These are phyloP conservation scores for Themeda triandra DNA, from an alignment of 176 grass and related monocot genomes.

Conservation along the genomic window DNA sequence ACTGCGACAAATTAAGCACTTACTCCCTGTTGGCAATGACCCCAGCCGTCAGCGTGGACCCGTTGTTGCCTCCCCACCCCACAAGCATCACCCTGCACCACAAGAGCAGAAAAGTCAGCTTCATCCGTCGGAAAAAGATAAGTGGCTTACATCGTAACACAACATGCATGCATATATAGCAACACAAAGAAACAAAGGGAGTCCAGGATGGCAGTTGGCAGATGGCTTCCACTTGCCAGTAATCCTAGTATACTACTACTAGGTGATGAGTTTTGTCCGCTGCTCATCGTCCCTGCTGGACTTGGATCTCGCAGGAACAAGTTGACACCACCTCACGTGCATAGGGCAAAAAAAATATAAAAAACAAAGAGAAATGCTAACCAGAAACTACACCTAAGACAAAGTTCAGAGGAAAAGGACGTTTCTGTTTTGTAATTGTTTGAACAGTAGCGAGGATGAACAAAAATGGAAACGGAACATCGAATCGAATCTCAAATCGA, in stretches of 20 bases:
- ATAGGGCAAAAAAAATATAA: not conserved
- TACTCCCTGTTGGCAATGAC: constrained; percentile 94
- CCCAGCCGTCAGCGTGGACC: constrained; percentile 85
- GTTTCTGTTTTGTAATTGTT: not conserved
- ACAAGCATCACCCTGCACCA: constrained; percentile 83
- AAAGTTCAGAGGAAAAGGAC: not conserved
- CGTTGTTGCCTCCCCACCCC: constrained; percentile 97
- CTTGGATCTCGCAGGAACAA: constrained; percentile 1
- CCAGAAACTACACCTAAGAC: too few species aligned
- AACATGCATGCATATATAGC: constrained; percentile 19
- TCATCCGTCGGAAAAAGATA: not conserved
- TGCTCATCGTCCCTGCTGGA: not conserved
- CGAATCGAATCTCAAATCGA: not conserved
- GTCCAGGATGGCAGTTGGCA: not conserved
- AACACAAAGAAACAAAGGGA: not conserved
- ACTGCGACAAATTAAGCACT: not conserved
- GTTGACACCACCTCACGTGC: constrained; percentile 18
- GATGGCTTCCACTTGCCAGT: not conserved
- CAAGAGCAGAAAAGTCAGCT: not conserved
- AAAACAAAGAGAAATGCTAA: too few species aligned
- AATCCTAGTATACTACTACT: not conserved
- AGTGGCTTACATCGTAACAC: not conserved
- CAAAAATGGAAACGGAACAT: not conserved
- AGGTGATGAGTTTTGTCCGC: not conserved
- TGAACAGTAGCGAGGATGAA: not conserved